phyloP scores from a whole-genome alignment of 306 rosid species.

The Quercus parvula region DNA sequence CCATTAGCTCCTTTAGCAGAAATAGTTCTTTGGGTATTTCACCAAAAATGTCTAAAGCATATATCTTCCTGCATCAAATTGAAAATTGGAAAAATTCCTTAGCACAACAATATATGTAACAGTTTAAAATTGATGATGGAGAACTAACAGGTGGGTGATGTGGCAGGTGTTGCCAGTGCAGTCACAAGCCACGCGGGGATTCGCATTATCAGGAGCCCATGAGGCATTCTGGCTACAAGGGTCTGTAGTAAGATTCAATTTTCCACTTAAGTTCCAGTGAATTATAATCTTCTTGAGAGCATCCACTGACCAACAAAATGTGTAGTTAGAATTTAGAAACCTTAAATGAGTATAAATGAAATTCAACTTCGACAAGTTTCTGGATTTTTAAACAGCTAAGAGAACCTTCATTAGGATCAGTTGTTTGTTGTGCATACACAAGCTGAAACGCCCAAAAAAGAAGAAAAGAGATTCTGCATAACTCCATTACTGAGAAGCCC shows the following conservation, averaged over 20 bases:
- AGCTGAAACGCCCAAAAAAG: conserved; percentile 23
- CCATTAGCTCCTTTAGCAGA: conserved; percentile 32
- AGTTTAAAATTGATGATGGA: not conserved
- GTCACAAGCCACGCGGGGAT: conserved; percentile 30
- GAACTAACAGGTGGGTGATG: conserved; percentile 32
- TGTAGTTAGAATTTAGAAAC: not conserved
- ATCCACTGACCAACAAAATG: conserved; percentile 11
- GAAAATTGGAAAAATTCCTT: not conserved
- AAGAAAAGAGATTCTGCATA: conserved; percentile 14
- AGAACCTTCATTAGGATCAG: conserved; percentile 36
- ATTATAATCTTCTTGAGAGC: conserved; percentile 31
- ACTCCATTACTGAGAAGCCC: conserved; percentile 22
- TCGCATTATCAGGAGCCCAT: conserved; percentile 28
- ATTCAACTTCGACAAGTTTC: not conserved
- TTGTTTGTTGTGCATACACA: conserved; percentile 20
- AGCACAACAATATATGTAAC: not conserved
- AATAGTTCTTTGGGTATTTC: conserved; percentile 33
- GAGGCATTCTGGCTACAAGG: conserved; percentile 30
- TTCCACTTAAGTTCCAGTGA: conserved; percentile 25
- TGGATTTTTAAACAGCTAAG: not conserved
- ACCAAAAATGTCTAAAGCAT: conserved; percentile 35
- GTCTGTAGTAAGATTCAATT: conserved; percentile 23
- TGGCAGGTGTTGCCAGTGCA: conserved; percentile 27
- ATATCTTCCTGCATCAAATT: conserved; percentile 25
- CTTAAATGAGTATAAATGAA: not conserved